These are phyloP conservation scores for Apophysomyces ossiformis DNA, from an alignment of 371 early-diverging fungal species.

Conservation along the genomic window DNA sequence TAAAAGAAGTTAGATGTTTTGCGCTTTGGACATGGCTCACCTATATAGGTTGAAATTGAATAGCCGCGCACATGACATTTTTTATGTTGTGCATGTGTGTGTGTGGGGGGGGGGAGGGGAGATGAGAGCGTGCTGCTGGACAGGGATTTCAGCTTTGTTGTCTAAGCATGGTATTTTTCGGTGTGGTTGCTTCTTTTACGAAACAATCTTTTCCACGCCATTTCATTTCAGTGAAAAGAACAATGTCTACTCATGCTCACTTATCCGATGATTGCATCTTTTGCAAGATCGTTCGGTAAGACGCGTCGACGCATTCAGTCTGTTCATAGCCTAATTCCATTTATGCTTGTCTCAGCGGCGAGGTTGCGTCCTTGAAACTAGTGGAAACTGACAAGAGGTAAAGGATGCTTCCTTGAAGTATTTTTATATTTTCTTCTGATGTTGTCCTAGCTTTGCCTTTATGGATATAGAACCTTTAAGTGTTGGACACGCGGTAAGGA, in stretches of 20 bases:
- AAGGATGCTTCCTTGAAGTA: constrained; percentile 13
- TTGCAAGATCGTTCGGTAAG: constrained; percentile 83
- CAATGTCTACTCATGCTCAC: constrained; percentile 22
- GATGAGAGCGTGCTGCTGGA: neutral
- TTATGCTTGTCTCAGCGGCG: constrained; percentile 51
- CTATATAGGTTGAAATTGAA: neutral
- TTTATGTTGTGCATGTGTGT: too few species aligned
- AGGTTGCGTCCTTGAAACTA: constrained; percentile 84
- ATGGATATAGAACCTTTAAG: constrained; percentile 82
- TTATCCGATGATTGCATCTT: constrained; percentile 75
- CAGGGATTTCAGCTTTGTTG: constrained; percentile 1
- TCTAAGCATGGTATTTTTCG: neutral
- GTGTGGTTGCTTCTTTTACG: neutral
- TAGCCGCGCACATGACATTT: neutral
- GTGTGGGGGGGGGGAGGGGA: too few species aligned
- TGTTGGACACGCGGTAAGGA: constrained; percentile 78
- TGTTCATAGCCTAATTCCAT: neutral
- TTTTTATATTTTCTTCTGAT: neutral
- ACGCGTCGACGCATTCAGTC: neutral
- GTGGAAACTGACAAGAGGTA: constrained; percentile 82
- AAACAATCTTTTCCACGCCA: neutral
- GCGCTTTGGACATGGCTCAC: neutral
- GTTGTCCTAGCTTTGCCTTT: constrained; percentile 61
- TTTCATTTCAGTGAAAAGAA: neutral
- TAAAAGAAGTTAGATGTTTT: neutral